Conservation (phyloP, 495 filamentous ascomycete species). For the Bacidia gigantensis region DNA sequence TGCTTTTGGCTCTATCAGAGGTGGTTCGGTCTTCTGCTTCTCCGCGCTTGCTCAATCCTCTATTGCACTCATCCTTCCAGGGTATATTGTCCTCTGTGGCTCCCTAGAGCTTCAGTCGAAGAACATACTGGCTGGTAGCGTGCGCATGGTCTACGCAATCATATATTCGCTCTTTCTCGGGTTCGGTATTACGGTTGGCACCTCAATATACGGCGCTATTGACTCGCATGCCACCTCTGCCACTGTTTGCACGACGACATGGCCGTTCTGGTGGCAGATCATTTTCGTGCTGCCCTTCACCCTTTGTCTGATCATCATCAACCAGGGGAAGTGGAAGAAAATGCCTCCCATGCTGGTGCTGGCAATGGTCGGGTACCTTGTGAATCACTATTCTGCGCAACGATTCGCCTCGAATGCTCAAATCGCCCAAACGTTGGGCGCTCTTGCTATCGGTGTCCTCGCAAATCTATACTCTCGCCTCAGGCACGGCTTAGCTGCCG, state of each 20-base stretch:
- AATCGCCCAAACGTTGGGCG: constrained; percentile 71
- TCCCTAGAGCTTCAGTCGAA: constrained; percentile 78
- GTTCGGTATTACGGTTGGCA: constrained; percentile 94
- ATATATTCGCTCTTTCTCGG: constrained; percentile 93
- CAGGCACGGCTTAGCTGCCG: constrained; percentile 74
- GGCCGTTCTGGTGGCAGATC: constrained; percentile 48
- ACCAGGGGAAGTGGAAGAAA: constrained; percentile 83
- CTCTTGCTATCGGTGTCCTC: constrained; percentile 71
- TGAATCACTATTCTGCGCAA: constrained; percentile 64
- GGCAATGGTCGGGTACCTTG: constrained; percentile 70
- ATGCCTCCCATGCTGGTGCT: constrained; percentile 76
- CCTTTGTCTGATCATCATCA: constrained; percentile 68
- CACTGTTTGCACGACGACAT: constrained; percentile 55
- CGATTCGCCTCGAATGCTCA: constrained; percentile 67
- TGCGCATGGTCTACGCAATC: constrained; percentile 91
- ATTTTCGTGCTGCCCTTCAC: constrained; percentile 73
- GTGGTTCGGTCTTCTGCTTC: constrained; percentile 71
- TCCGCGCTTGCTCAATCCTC: constrained; percentile 80
- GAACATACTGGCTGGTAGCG: constrained; percentile 76
- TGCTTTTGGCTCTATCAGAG: constrained; percentile 66
- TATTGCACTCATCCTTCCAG: constrained; percentile 85
- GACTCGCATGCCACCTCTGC: constrained; percentile 59
- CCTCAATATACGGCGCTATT: constrained; percentile 73
- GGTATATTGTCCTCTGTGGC: constrained; percentile 71
- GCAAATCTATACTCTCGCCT: constrained; percentile 80